Evolutionary conservation across 257 asterid species (phyloP).

Genomic region (Jasminum sambac): DNA sequence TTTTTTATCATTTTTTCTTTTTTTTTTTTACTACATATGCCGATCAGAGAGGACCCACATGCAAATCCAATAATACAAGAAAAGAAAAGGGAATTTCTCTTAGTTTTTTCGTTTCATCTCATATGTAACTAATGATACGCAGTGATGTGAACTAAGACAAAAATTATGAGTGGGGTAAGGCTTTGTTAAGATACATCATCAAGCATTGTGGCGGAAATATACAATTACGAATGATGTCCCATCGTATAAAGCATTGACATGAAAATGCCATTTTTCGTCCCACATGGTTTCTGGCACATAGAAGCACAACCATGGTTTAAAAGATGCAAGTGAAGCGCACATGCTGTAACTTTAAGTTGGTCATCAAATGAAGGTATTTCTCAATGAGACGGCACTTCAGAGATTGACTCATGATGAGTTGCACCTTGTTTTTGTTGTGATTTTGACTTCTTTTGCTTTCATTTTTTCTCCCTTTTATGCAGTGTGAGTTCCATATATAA

Average conservation of each 20-base stretch:
- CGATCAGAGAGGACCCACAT: constrained; percentile 3
- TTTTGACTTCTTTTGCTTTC: too few species aligned
- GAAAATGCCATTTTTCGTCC: background rate
- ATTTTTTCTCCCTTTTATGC: too few species aligned
- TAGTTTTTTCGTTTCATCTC: background rate
- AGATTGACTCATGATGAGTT: too few species aligned
- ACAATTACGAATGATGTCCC: background rate
- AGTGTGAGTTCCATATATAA: too few species aligned
- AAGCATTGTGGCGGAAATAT: background rate
- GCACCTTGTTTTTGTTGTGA: too few species aligned
- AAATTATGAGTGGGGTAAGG: background rate
- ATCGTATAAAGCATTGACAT: background rate
- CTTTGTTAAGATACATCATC: background rate
- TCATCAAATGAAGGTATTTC: too few species aligned
- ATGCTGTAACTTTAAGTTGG: too few species aligned
- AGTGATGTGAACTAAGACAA: background rate
- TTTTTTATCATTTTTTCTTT: too few species aligned
- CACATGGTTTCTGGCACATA: background rate
- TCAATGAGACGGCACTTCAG: too few species aligned
- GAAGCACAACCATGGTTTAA: background rate
- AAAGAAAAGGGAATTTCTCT: background rate
- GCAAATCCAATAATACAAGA: background rate
- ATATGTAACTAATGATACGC: background rate
- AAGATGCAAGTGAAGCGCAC: too few species aligned
- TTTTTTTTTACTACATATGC: background rate